Base-by-base conservation (phyloP, 2,329 filamentous ascomycete species). In the Aspergillus unguis region DNA sequence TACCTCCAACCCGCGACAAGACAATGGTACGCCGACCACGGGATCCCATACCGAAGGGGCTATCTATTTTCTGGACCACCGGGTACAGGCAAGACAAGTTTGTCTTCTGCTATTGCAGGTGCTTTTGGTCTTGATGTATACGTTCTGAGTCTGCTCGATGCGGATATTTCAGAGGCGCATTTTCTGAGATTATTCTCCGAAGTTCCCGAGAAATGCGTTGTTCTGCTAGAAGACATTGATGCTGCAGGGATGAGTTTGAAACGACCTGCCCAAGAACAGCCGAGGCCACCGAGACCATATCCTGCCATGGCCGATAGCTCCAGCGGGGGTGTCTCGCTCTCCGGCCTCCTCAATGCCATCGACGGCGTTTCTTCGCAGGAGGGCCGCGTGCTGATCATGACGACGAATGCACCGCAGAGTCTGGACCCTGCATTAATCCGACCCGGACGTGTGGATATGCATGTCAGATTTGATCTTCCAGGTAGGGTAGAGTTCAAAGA, bases 311-410 rank as follows among this genome's bases (percentile, higher is more conserved):
- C 10, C 35, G 8, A 10, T 23, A 36, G 8, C 27, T 7, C 6
- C 25, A 27, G 26, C 27, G 17, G 40, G 28, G 35, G 10, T 23
- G 88, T 91, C 56, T 87, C 86, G 0, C 79, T 92, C 1, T 88
- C 87, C 0, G 88, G 87, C 0, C 78, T 94, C 0, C 80, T 94
- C 43, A 92, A 94, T 68, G 86, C 86, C 54, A 90, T 94, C 38
- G 89, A 94, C 62, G 88, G 89, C 44, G 87, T 90, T 1, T 86
- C 87, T 1, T 87, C 84, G 1, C 87, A 88, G 61, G 88, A 92
- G 71, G 88, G 88, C 25, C 81, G 87, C 40, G 82, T 92, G 8
- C 78, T 92, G n/a, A 85, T 92, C 72, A 90, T 91, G 86, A 90
- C 88, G 0, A 90, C 86, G 33, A 92, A 92, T 68, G 81, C 83